Base-by-base conservation (phyloP, 2,329 filamentous ascomycete species). In the Lecanicillium sp. region DNA sequence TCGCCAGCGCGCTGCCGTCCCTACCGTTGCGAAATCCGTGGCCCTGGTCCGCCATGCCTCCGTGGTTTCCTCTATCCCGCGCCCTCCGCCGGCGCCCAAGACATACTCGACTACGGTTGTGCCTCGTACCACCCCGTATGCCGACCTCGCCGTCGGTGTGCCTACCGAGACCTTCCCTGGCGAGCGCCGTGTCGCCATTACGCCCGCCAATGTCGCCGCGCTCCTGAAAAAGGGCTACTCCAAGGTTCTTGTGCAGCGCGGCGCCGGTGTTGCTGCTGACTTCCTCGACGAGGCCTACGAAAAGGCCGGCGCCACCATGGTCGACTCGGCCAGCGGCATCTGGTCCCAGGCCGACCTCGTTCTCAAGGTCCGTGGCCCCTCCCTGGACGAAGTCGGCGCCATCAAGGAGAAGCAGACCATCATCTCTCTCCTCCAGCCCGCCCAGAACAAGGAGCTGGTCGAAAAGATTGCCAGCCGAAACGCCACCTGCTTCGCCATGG, bases 401-500 rank as follows among this genome's bases (percentile, higher is more conserved):
- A 73, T 92, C 47, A 78, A 75, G 44, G 69, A 79, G 47, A 79
- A 79, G 3, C 78, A 84, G 34, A 88, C 85, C 0, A 59, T 94
- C 41, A 83, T 94, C 48, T 90, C 85, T 3, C 86, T 94, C 55
- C 62, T 95, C 19, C 87, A 94, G 55, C 87, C 87, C 1, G 72
- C 79, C 6, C 85, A 90, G 63, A 94, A 94, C 60, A 81, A 77
- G 59, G 68, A 76, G 8, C 65, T 90, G 5, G 82, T 94, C 9
- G 75, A 87, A 43, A 79, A 77, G 43, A 73, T 94, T 43, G 80
- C 85, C 18, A 68, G 71, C 28, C 77, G 77, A 35, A 81, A 82
- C 19, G 79, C 81, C 2, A 94, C 86, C 1, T 68, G 77, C 13
- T 92, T 95, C 55, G 87, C 88, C 17, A 94, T 95, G 87, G 88